Conservation (phyloP, 306 rosid genomes). For the Crotalaria pallida region DNA sequence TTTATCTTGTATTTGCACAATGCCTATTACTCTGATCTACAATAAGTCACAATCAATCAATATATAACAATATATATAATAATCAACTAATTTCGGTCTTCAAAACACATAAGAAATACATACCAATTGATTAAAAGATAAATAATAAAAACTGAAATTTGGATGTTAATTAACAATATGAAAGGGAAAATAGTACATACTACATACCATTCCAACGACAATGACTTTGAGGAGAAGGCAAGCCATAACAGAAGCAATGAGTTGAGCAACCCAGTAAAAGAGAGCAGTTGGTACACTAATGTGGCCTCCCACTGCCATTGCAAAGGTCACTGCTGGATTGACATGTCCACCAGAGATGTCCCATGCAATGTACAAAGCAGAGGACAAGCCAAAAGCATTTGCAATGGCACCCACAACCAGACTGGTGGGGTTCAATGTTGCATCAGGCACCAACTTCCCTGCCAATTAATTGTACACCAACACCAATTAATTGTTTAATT, state of each 20-base stretch:
- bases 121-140: not conserved
- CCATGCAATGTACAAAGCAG: constrained; percentile 47
- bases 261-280: constrained; percentile 68
- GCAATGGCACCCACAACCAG: constrained; percentile 50
- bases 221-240: constrained; percentile 64
- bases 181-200: not conserved
- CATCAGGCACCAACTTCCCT: constrained; percentile 73
- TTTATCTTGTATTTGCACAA: not conserved
- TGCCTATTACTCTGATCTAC: not conserved
- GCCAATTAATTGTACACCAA: not conserved
- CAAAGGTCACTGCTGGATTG: constrained; percentile 84
- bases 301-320: constrained; percentile 77
- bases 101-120: not conserved
- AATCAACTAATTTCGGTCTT: not conserved
- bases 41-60: too few species aligned
- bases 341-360: constrained; percentile 80
- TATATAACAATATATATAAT: too few species aligned
- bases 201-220: constrained; percentile 81
- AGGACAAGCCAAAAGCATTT: constrained; percentile 55
- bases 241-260: constrained; percentile 72
- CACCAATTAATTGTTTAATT: not conserved
- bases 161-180: not conserved
- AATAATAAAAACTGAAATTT: not conserved
- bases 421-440: constrained; percentile 45
- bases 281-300: constrained; percentile 69